phyloP scores from a whole-genome alignment of 768 basidiomycete species.

The Tubosaeta sp. region DNA sequence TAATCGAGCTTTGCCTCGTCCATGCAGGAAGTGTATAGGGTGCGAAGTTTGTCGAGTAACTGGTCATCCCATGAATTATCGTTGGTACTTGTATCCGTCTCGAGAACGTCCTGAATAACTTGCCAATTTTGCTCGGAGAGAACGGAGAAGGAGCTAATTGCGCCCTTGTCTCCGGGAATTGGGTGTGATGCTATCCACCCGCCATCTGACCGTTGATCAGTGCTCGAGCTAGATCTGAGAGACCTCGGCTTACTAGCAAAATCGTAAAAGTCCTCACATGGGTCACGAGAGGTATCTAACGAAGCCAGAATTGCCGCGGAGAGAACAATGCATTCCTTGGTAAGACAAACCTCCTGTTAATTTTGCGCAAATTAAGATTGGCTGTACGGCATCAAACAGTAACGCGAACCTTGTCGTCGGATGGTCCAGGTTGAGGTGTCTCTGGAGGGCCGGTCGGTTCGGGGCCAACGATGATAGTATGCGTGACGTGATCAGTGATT shows the following conservation, averaged over 20 bases:
- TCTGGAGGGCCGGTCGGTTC: constrained; percentile 42
- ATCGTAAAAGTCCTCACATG: constrained; percentile 93
- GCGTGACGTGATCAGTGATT: constrained; percentile 34
- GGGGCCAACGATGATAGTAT: constrained; percentile 39
- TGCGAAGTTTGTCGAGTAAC: constrained; percentile 60
- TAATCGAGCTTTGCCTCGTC: constrained; percentile 74
- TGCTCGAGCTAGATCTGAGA: not conserved
- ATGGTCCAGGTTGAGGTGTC: constrained; percentile 54
- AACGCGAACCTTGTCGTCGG: constrained; percentile 38
- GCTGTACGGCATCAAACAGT: not conserved
- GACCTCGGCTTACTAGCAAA: constrained; percentile 70
- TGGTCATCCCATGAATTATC: constrained; percentile 46
- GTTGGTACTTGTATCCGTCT: constrained; percentile 37
- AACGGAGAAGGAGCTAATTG: constrained; percentile 66
- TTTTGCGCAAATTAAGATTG: constrained; percentile 4
- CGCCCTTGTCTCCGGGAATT: constrained; percentile 81
- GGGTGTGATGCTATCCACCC: constrained; percentile 85
- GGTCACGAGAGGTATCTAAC: constrained; percentile 79
- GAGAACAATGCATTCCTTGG: constrained; percentile 74
- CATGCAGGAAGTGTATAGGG: constrained; percentile 78
- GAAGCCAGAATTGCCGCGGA: constrained; percentile 79
- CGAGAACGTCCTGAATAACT: constrained; percentile 69
- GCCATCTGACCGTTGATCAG: constrained; percentile 50
- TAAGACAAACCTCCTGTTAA: constrained; percentile 62
- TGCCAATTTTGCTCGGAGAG: constrained; percentile 74